Base-by-base conservation (phyloP, 2,329 filamentous ascomycete genomes). In the Pleomassaria siparia region DNA sequence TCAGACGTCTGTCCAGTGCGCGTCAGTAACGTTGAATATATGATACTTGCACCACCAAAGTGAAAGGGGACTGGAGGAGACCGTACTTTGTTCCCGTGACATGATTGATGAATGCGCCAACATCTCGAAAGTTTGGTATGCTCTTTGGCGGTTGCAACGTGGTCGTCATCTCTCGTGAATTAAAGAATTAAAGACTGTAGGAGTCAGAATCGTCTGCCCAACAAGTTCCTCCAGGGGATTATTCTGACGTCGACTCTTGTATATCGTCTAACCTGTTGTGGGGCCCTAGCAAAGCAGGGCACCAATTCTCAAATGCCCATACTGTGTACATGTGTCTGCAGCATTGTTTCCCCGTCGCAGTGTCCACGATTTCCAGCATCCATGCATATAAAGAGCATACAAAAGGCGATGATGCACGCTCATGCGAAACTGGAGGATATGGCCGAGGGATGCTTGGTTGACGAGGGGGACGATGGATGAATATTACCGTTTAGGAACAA, bases 61-160 rank as follows among this genome's bases (percentile, higher is more conserved):
- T 6, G 24, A 26, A 37, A 16, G 30, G 40, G 43, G n/a, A n/a
- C n/a, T n/a, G n/a, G n/a, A n/a, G n/a, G n/a, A n/a, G n/a, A n/a
- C n/a, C n/a, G 20, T 47, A 63, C 63, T 47, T 55, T 32, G 50
- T 48, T 2, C 53, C 55, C 5, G 50, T 53, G 8, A 53, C 47
- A 8, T 54, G 46, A 25, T 70, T 70, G 46, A 69, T 55, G 22
- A 62, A 64, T 2, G 51, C 53, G 18, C 64, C 62, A 24, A 65
- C 68, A 60, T 72, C 69, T 40, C 69, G 62, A 51, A 71, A 72
- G 46, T 72, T 72, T 13, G 63, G 51, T 18, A 72, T 58, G 22
- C 52, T 69, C 43, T 63, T 53, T 16, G 70, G 46, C 4, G 63
- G 60, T 13, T 56, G 51, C 20, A 46, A 40, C 12, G 25, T 13